Conservation (phyloP, 495 filamentous ascomycete species). For the Aspergillus asperescens region DNA sequence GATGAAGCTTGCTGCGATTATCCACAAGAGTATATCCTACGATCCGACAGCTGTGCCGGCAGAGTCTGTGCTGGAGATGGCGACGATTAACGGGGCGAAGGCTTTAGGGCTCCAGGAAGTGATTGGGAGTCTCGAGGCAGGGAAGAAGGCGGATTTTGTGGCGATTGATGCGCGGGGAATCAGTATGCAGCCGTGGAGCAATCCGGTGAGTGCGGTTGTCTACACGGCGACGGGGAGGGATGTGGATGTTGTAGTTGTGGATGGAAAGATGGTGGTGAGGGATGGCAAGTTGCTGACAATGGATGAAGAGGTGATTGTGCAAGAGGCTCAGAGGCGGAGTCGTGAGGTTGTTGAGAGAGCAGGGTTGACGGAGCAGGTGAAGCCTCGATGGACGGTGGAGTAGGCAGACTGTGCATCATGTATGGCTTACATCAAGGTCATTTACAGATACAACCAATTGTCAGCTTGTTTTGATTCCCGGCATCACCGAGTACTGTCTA, state of each 20-base stretch:
- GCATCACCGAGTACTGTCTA: no score
- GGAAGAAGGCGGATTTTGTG: slow-evolving; percentile 54
- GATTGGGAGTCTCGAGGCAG: slow-evolving; percentile 47
- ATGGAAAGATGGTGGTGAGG: slow-evolving; percentile 40
- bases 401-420: no score
- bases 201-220: slow-evolving; percentile 43
- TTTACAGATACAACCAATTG: no score
- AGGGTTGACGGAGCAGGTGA: slow-evolving; percentile 34
- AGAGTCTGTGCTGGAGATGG: slow-evolving; percentile 48
- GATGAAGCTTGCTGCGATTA: slow-evolving; percentile 47
- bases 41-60: slow-evolving; percentile 44
- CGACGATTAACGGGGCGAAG: slow-evolving; percentile 47
- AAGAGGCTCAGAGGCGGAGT: slow-evolving; percentile 32
- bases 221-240: slow-evolving; percentile 46
- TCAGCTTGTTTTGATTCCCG: no score
- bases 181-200: slow-evolving; percentile 32
- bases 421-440: no score
- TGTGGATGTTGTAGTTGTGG: slow-evolving; percentile 45
- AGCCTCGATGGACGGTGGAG: slow-evolving; percentile 33
- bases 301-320: slow-evolving; percentile 31
- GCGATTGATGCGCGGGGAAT: slow-evolving; percentile 39
- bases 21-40: slow-evolving; percentile 44
- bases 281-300: slow-evolving; percentile 32
- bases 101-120: slow-evolving; percentile 43
- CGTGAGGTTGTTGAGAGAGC: slow-evolving; percentile 39